These are phyloP conservation scores for Leccinum pellstonianum DNA, from an alignment of 768 basidiomycete genomes.

Conservation along the genomic window DNA sequence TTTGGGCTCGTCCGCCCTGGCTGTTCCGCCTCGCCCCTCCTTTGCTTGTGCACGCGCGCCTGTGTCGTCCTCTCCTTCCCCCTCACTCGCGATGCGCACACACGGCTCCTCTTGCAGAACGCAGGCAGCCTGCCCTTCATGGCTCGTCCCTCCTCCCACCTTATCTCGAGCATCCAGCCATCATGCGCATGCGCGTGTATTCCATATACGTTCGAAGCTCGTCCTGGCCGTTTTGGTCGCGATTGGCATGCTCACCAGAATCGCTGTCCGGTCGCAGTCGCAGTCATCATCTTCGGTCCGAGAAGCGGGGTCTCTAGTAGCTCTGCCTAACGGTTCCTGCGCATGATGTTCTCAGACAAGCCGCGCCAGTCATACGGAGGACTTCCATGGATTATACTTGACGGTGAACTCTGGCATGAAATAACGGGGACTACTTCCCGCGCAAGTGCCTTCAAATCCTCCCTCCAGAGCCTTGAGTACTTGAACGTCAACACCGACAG, in stretches of 20 bases:
- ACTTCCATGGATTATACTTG: background rate
- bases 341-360: background rate
- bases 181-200: conserved; percentile 21
- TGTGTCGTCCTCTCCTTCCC: too few relatives aligned
- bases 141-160: too few relatives aligned
- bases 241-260: conserved; percentile 2
- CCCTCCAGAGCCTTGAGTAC: background rate
- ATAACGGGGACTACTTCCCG: background rate
- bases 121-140: too few relatives aligned
- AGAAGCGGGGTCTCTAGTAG: conserved; percentile 15
- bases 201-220: conserved; percentile 19
- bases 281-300: conserved; percentile 10
- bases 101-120: too few relatives aligned
- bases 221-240: conserved; percentile 8
- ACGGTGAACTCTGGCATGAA: background rate
- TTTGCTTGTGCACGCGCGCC: too few relatives aligned
- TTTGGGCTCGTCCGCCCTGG: too few relatives aligned
- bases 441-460: background rate
- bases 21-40: too few relatives aligned
- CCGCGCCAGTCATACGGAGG: background rate
- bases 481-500: background rate
- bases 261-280: conserved; percentile 10
- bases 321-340: background rate
- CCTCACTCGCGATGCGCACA: too few relatives aligned
- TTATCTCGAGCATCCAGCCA: background rate